Conservation (phyloP, 257 asterid genomes). For the Plantago elongata region DNA sequence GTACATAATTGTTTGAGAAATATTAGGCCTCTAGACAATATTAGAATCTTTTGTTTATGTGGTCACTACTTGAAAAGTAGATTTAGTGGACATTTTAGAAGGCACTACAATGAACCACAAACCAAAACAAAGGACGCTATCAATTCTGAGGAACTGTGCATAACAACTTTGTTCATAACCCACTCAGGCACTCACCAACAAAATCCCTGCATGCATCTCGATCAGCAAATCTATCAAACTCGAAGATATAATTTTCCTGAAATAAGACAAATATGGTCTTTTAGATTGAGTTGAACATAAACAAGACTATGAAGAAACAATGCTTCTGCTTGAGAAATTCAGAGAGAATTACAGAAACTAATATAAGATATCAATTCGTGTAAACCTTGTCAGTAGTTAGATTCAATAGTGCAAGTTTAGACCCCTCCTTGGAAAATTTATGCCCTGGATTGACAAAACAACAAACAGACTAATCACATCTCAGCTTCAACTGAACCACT, state of each 20-base stretch:
- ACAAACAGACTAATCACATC: background rate
- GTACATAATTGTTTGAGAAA: no score
- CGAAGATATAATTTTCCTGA: constrained; percentile 76
- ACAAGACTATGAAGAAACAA: constrained; percentile 7
- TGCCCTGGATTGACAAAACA: constrained; percentile 44
- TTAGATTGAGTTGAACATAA: constrained; percentile 15
- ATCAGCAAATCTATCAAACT: constrained; percentile 73
- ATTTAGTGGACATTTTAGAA: no score
- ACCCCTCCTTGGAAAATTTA: constrained; percentile 68
- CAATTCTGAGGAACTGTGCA: background rate
- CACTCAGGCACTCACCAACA: constrained; percentile 73
- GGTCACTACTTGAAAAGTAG: no score
- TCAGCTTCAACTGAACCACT: background rate
- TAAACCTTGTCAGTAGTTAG: constrained; percentile 67
- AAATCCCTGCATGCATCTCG: constrained; percentile 85
- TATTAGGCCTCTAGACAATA: no score
- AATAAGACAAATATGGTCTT: constrained; percentile 21
- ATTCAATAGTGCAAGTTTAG: constrained; percentile 71
- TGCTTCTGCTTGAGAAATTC: background rate
- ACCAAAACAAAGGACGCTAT: no score
- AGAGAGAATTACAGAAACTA: constrained; percentile 11
- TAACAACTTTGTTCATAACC: background rate
- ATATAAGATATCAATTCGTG: constrained; percentile 12
- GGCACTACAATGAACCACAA: no score
- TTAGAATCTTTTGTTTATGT: no score